These are phyloP conservation scores for Backusella liffmaniae DNA, from an alignment of 192 early-diverging fungal genomes.

Conservation along the genomic window DNA sequence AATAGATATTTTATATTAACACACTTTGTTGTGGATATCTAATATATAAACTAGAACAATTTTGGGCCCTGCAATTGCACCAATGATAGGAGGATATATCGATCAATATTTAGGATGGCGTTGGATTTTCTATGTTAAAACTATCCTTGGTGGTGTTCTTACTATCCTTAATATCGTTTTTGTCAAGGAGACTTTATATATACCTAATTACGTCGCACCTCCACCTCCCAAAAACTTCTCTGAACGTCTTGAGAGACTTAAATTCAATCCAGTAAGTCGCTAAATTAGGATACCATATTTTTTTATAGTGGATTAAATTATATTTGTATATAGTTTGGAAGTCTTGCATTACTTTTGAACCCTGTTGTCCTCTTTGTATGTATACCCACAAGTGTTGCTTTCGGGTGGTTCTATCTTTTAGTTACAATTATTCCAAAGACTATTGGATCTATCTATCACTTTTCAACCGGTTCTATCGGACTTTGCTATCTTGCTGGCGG, in stretches of 20 bases:
- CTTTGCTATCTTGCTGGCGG: constrained; percentile 48
- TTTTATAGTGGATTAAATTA: neutral
- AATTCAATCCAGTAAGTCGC: constrained; percentile 21
- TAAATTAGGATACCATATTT: neutral
- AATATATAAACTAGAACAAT: constrained; percentile 18
- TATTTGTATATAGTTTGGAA: neutral
- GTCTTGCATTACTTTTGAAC: constrained; percentile 18
- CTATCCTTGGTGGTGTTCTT: constrained; percentile 54
- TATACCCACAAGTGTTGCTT: constrained; percentile 40
- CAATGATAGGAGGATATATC: constrained; percentile 40
- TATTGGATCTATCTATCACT: constrained; percentile 39
- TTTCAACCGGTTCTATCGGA: constrained; percentile 46
- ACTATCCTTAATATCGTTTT: constrained; percentile 46
- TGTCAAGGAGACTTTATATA: constrained; percentile 55
- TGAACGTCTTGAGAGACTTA: constrained; percentile 22
- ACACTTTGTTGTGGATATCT: neutral
- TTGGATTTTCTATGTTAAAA: constrained; percentile 57
- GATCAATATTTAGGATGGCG: constrained; percentile 33
- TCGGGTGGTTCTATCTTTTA: constrained; percentile 50
- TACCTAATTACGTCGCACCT: neutral
- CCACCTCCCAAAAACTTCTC: neutral
- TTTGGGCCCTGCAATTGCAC: constrained; percentile 37
- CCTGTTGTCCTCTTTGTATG: constrained; percentile 25
- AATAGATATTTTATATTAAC: neutral
- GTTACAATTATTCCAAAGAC: constrained; percentile 44